phyloP scores from a whole-genome alignment of 257 asterid genomes.

The Lycium ferocissimum region DNA sequence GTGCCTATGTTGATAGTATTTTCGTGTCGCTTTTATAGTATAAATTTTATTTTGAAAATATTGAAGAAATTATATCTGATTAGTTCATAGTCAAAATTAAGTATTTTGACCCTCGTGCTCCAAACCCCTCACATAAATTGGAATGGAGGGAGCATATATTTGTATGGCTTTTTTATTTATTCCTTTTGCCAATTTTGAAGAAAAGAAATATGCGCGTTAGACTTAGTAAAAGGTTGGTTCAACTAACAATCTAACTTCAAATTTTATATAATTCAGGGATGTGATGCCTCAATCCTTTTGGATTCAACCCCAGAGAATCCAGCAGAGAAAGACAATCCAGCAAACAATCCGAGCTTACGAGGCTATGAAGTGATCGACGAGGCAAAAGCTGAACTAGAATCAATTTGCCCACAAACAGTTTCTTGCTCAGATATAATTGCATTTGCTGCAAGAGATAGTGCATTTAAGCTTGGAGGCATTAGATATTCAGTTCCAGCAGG shows the following conservation, averaged over 20 bases:
- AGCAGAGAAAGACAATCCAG: conserved; percentile 37
- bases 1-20: too few relatives aligned
- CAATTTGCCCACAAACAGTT: conserved; percentile 47
- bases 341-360: conserved; percentile 41
- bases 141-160: not conserved
- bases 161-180: not conserved
- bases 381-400: conserved; percentile 46
- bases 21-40: too few relatives aligned
- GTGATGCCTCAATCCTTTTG: conserved; percentile 55
- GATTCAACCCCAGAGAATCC: conserved; percentile 39
- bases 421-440: conserved; percentile 55
- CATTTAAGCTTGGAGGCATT: conserved; percentile 37
- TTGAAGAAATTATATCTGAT: too few relatives aligned
- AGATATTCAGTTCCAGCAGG: conserved; percentile 52
- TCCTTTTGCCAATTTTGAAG: too few relatives aligned
- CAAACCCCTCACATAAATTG: too few relatives aligned
- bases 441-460: conserved; percentile 53
- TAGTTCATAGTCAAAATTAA: too few relatives aligned
- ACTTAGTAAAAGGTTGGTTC: not conserved
- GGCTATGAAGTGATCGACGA: conserved; percentile 58
- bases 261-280: conserved; percentile 37
- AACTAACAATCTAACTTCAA: not conserved
- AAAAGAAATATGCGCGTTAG: not conserved
- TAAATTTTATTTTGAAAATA: too few relatives aligned
- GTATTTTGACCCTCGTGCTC: not conserved